A percentile compares a stretch with the other conserved stretches of the same genome.
phyloP scores from a whole-genome alignment of 2,329 filamentous ascomycete species.

The Botrytis elliptica region DNA sequence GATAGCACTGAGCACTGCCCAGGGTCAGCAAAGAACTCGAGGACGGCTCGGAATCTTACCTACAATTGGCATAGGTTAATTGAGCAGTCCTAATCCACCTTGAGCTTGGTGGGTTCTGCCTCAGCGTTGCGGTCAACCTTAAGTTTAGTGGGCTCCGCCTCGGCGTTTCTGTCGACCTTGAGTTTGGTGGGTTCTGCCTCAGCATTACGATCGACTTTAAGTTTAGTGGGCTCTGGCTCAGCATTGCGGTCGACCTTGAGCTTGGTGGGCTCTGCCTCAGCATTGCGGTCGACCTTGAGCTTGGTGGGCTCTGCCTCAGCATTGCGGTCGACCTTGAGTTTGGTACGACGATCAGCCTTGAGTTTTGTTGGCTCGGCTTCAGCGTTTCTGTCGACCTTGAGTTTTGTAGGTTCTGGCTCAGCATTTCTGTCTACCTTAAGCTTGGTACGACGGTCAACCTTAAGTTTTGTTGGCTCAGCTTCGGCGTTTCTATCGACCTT shows the following conservation, averaged over 20 bases:
- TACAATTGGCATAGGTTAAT: not conserved
- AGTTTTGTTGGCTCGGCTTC: not conserved
- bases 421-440: not conserved
- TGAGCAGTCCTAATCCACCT: not conserved
- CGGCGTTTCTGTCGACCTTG: not conserved
- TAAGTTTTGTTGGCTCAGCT: not conserved
- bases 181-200: not conserved
- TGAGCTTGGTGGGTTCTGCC: not conserved
- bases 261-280: not conserved
- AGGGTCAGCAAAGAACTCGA: not conserved
- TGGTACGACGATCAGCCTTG: not conserved
- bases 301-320: no score
- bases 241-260: not conserved
- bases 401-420: not conserved
- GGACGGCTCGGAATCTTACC: not conserved
- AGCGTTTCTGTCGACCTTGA: not conserved
- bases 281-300: no score
- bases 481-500: not conserved
- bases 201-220: not conserved
- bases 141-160: rapidly evolving
- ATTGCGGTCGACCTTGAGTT: no score
- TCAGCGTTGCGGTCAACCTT: not conserved
- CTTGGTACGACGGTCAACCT: not conserved
- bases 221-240: not conserved
- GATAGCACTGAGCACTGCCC: not conserved